A percentile compares a stretch with the other conserved stretches of the same genome.
These are phyloP conservation scores for Coniochaeta hoffmannii DNA, from an alignment of 2,329 filamentous ascomycete genomes.

Conservation along the genomic window DNA sequence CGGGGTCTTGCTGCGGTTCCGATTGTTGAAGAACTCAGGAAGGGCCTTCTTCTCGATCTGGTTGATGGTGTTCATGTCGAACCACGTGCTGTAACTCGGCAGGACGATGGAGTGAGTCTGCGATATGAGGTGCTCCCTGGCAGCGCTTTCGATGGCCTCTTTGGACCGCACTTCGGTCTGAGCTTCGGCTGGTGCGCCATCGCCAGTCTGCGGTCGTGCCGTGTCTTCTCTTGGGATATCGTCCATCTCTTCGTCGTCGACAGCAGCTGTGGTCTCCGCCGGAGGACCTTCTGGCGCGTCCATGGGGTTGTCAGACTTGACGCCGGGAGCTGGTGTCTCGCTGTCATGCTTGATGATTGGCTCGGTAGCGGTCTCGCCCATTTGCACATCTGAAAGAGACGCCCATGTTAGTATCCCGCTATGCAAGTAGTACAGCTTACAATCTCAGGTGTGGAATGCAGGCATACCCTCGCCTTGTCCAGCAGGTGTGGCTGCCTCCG, in stretches of 20 bases:
- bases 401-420: slow-evolving; percentile 15
- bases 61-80: slow-evolving; percentile 93
- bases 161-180: slow-evolving; percentile 62
- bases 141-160: slow-evolving; percentile 73
- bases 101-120: slow-evolving; percentile 95
- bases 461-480: slow-evolving; percentile 38
- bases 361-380: slow-evolving; percentile 46
- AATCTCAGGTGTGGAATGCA: neutral
- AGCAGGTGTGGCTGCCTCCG: slow-evolving; percentile 24
- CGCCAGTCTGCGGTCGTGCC: slow-evolving; percentile 29
- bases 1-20: slow-evolving; percentile 96
- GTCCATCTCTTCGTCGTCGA: slow-evolving; percentile 76
- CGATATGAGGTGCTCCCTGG: slow-evolving; percentile 82
- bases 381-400: slow-evolving; percentile 48
- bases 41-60: slow-evolving; percentile 89
- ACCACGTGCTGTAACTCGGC: slow-evolving; percentile 97
- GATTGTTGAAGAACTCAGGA: slow-evolving; percentile 96
- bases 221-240: slow-evolving; percentile 50
- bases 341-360: slow-evolving; percentile 53
- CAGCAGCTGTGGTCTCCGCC: slow-evolving; percentile 49
- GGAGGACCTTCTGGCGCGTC: slow-evolving; percentile 61
- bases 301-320: slow-evolving; percentile 53
- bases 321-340: slow-evolving; percentile 48
- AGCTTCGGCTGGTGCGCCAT: slow-evolving; percentile 31
- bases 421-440: slow-evolving; percentile 5